phyloP scores from a whole-genome alignment of 352 stramenopile genomes.

The Thalassiosira mediterranea region DNA sequence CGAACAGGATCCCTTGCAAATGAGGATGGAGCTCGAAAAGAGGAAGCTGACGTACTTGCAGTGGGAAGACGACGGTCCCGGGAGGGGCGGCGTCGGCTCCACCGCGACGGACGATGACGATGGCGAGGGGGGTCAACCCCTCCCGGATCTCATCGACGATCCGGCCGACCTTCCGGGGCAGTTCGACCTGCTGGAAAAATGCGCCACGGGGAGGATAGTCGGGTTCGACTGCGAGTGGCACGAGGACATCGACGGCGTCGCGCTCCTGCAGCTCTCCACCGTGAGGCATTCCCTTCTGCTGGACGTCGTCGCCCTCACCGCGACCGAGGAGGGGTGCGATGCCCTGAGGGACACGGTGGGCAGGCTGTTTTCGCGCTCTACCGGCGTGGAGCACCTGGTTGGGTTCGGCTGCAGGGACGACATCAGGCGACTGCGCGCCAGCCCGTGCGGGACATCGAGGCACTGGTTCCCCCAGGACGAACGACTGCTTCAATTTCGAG shows the following conservation, averaged over 20 bases:
- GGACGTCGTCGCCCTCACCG: conserved; percentile 64
- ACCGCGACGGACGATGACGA: no score
- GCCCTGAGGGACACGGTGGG: conserved; percentile 63
- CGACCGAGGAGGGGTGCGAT: conserved; percentile 53
- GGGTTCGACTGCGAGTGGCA: conserved; percentile 77
- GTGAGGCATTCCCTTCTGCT: conserved; percentile 49
- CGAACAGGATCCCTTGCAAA: conserved; percentile 52
- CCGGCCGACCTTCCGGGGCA: conserved; percentile 28
- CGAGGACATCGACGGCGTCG: conserved; percentile 47
- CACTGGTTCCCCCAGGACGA: conserved; percentile 39
- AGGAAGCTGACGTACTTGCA: conserved; percentile 66
- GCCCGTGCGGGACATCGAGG: conserved; percentile 22
- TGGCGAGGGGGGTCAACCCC: background rate
- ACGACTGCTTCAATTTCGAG: conserved; percentile 26
- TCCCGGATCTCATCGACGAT: conserved; percentile 53
- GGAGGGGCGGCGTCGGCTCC: no score
- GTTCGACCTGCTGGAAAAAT: conserved; percentile 32
- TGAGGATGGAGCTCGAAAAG: conserved; percentile 41
- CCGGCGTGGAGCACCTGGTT: conserved; percentile 33
- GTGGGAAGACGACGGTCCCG: conserved; percentile 58
- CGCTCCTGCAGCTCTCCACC: conserved; percentile 62
- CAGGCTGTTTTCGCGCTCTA: conserved; percentile 43
- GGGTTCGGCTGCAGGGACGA: conserved; percentile 72
- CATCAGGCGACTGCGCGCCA: conserved; percentile 49
- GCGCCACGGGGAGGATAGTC: conserved; percentile 32